Base-by-base conservation (phyloP, 352 stramenopile species). In the Pythium dissotocum region DNA sequence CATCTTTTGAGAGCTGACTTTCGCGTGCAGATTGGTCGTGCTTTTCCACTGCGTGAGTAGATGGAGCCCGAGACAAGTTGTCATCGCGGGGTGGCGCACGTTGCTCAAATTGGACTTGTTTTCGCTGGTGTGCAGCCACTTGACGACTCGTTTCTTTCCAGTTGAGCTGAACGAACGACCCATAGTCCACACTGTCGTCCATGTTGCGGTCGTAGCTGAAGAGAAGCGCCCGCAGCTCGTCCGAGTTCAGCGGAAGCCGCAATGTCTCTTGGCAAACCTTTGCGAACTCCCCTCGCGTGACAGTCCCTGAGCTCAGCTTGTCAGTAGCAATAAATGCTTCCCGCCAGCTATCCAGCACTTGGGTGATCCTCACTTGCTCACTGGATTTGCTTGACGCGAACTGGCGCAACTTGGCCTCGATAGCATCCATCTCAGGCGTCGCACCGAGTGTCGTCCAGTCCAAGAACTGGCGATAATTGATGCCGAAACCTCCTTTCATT, bases 381-480 rank as follows among this genome's bases (percentile, higher is more conserved):
- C 21, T 28, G 63, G 73, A 42, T 18, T 66, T 61, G 13, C 77
- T 66, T 12, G 77, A 62, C 9, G 73, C 83, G 40, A 67, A 77
- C n/a, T 67, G 67, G 24, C 76, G 82, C 9, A 91, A 69, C 42
- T 88, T 89, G 26, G 65, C 48, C 42, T 90, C 82, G 14, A 90
- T 63, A 14, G 64, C 65, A 28, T 79, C 73, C 21, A 90, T 78
- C 30, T 79, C 71, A 8, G 76, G 56, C 24, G 71, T 36, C 16
- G 71, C 58, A 55, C 21, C 63, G 18, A 78, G 83, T 7, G 77
- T 88, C 36, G 79, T 82, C 85, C 85, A 93, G 58, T 91, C 78
- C 33, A 93, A 59, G 26, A 91, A 90, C 40, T 87, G 73, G 4
- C 72, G 72, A 54, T 90, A 91, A 36, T 91, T 87, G 32, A 93